phyloP scores from a whole-genome alignment of 805 yeast genomes.

The Zygoascus bituminiphila region DNA sequence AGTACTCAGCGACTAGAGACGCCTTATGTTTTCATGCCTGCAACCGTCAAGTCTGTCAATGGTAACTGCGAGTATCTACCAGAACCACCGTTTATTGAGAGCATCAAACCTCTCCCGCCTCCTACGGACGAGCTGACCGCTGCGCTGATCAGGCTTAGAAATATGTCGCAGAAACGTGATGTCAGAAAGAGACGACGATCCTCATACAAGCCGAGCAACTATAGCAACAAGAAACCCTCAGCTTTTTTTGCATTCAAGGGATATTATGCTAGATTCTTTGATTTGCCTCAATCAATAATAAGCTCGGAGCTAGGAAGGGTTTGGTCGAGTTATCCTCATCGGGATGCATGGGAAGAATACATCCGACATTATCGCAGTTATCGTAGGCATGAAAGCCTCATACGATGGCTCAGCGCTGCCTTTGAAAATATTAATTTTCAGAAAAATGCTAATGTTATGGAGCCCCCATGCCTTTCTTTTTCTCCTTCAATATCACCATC shows the following conservation, averaged over 20 bases:
- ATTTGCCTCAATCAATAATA: neutral
- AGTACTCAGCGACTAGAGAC: too few species aligned
- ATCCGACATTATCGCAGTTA: slow-evolving; percentile 5
- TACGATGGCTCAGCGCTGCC: too few species aligned
- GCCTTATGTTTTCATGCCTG: too few species aligned
- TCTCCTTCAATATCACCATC: too few species aligned
- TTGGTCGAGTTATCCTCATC: slow-evolving; percentile 9
- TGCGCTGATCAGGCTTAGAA: neutral
- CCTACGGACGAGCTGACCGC: neutral
- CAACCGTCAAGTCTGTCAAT: too few species aligned
- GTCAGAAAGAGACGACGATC: too few species aligned
- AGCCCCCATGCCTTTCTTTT: too few species aligned
- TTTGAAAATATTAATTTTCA: too few species aligned
- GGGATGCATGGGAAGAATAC: slow-evolving; percentile 9
- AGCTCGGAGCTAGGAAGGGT: slow-evolving; percentile 1
- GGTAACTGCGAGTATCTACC: too few species aligned
- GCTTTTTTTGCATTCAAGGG: slow-evolving; percentile 10
- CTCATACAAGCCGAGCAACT: too few species aligned
- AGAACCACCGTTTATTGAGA: neutral
- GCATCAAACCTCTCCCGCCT: neutral
- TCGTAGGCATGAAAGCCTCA: too few species aligned
- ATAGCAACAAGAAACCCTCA: slow-evolving; percentile 1
- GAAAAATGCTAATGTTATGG: too few species aligned
- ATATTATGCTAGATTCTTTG: slow-evolving; percentile 4
- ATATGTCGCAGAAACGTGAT: neutral